Conservation (phyloP, 495 filamentous ascomycete species). For the Daldinia childiae region DNA sequence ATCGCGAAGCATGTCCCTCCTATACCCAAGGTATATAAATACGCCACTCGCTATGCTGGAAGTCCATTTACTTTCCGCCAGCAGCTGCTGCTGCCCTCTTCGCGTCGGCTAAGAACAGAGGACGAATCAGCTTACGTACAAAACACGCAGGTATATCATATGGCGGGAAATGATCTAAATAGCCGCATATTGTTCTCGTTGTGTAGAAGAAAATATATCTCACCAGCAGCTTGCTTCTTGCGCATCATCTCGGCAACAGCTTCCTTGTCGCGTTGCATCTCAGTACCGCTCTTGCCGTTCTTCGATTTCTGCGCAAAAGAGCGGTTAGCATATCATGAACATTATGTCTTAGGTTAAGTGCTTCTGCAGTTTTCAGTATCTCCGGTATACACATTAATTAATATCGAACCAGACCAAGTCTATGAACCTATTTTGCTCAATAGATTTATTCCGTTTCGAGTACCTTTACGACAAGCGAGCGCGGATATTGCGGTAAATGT, state of each 20-base stretch:
- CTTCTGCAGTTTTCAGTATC: background rate
- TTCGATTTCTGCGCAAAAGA: slow-evolving; percentile 65
- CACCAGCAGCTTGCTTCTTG: slow-evolving; percentile 88
- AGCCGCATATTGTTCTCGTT: background rate
- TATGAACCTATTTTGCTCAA: background rate
- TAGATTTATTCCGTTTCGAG: background rate
- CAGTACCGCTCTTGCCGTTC: slow-evolving; percentile 68
- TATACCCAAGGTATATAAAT: background rate
- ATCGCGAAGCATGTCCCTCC: slow-evolving; percentile 18
- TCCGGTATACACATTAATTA: background rate
- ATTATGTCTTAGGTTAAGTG: background rate
- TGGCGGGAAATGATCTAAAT: background rate
- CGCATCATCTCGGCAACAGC: slow-evolving; percentile 84
- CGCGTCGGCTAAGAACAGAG: slow-evolving; percentile 55
- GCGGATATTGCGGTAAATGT: background rate
- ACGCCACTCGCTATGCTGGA: slow-evolving; percentile 8
- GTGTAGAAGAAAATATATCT: slow-evolving; percentile 18
- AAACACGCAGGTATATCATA: background rate
- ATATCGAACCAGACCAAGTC: background rate
- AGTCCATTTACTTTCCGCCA: slow-evolving; percentile 38
- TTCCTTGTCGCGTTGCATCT: slow-evolving; percentile 79
- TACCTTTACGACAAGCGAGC: background rate
- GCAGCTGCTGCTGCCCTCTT: slow-evolving; percentile 52
- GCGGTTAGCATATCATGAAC: slow-evolving; percentile 22
- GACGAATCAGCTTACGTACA: slow-evolving; percentile 10